A percentile compares a stretch with the other conserved stretches of the same genome.
Evolutionary conservation across 176 grass and related monocot genomes (phyloP).

Genomic region (Cenchrus purpureus): DNA sequence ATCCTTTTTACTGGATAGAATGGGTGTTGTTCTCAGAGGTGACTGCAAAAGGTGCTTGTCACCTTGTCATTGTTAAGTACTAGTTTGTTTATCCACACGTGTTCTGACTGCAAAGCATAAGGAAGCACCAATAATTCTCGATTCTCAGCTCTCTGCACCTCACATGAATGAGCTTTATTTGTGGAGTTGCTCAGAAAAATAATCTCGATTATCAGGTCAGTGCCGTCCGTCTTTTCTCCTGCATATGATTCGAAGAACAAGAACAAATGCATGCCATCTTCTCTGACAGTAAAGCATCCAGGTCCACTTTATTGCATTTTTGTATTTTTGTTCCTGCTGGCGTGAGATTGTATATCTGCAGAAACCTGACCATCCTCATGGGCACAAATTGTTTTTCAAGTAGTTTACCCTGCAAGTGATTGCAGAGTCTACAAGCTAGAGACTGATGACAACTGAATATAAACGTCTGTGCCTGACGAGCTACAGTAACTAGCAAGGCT

Average conservation of each 20-base stretch:
- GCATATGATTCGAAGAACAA: background rate
- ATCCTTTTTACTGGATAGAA: too few species aligned
- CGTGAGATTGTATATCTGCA: background rate
- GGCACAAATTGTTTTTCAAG: background rate
- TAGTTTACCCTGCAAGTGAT: background rate
- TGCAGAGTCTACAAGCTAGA: background rate
- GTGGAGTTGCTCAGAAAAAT: background rate
- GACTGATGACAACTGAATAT: background rate
- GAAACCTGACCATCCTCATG: background rate
- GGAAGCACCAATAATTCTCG: background rate
- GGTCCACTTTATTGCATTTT: background rate
- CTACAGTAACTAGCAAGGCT: background rate
- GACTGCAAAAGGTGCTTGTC: conserved; percentile 11
- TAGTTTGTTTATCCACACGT: background rate
- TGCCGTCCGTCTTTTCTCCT: background rate
- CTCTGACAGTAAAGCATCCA: conserved; percentile 7
- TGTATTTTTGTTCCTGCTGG: background rate
- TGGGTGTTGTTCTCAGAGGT: background rate
- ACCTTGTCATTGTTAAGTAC: background rate
- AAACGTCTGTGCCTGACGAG: background rate
- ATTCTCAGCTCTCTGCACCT: background rate
- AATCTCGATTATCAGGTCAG: background rate
- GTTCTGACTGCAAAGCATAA: background rate
- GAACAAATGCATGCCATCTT: background rate
- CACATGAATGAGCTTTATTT: background rate